These are phyloP conservation scores for Nelumbo lutea DNA, from an alignment of 164 flowering plant genomes.

Conservation along the genomic window DNA sequence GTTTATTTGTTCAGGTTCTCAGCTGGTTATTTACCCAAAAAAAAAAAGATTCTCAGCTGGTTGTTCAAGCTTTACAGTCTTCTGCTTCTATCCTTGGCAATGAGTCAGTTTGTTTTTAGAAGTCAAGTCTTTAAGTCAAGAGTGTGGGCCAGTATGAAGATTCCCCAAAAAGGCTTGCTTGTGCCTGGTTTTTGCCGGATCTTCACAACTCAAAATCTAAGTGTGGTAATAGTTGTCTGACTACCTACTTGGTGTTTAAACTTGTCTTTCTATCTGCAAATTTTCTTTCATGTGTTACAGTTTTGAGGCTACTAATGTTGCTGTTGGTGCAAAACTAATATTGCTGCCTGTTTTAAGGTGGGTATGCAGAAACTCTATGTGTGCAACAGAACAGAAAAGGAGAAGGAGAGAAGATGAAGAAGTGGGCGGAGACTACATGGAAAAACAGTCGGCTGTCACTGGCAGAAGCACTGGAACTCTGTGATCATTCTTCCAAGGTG, in stretches of 20 bases:
- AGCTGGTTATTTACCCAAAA: no score
- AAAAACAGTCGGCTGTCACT: slow-evolving; percentile 67
- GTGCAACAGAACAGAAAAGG: slow-evolving; percentile 73
- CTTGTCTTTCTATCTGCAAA: neutral
- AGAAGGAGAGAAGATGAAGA: slow-evolving; percentile 77
- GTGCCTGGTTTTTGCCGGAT: no score
- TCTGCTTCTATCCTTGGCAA: no score
- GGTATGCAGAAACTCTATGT: slow-evolving; percentile 67
- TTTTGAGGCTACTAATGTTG: neutral
- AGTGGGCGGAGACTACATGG: slow-evolving; percentile 79
- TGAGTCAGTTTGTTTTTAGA: no score
- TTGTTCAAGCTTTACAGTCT: no score
- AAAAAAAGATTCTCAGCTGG: no score
- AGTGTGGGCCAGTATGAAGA: neutral
- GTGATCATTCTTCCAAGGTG: slow-evolving; percentile 38
- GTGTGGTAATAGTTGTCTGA: neutral
- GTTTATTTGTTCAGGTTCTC: no score
- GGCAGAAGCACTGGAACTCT: slow-evolving; percentile 60
- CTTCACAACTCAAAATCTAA: neutral
- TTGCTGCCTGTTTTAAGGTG: slow-evolving; percentile 47
- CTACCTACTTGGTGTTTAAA: neutral
- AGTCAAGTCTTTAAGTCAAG: no score
- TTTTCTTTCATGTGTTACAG: neutral
- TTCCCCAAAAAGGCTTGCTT: neutral
- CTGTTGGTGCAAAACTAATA: neutral